Evolutionary conservation across 139 green algal genomes (phyloP).

Genomic region (Trebouxia sp.): DNA sequence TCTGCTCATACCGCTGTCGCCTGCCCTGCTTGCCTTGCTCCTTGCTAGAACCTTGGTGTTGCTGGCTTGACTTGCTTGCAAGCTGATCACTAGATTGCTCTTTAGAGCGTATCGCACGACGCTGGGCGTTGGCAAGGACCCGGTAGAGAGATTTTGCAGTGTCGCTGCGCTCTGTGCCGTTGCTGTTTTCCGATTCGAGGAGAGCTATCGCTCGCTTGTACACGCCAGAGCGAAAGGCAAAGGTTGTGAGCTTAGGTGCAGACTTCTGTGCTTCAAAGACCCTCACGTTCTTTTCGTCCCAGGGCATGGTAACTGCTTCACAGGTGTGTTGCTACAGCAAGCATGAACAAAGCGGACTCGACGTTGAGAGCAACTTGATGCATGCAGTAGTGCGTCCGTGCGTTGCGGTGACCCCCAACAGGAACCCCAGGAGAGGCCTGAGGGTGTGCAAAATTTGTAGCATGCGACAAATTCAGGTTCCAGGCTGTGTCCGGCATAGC

Average conservation of each 20-base stretch:
- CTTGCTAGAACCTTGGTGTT: background rate
- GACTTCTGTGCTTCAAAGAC: background rate
- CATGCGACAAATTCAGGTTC: too few species aligned
- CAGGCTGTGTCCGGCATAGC: too few species aligned
- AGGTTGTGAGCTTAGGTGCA: background rate
- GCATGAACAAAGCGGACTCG: too few species aligned
- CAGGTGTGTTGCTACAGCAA: too few species aligned
- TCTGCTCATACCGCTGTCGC: background rate
- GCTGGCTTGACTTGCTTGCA: background rate
- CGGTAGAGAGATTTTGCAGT: background rate
- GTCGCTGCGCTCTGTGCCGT: background rate
- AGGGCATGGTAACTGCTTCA: constrained; percentile 15
- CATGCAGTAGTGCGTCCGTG: too few species aligned
- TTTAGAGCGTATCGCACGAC: too few species aligned
- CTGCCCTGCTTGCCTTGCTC: background rate
- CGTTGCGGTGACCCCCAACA: too few species aligned
- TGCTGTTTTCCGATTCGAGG: background rate
- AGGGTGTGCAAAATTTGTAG: too few species aligned
- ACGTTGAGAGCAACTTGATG: too few species aligned
- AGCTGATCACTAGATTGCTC: too few species aligned
- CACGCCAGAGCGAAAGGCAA: background rate
- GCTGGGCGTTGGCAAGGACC: background rate
- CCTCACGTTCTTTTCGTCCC: background rate
- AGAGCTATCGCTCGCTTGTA: background rate
- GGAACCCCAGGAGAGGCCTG: too few species aligned